Conservation (phyloP, 163 green algal species). For the Trebouxia gelatinosa region DNA sequence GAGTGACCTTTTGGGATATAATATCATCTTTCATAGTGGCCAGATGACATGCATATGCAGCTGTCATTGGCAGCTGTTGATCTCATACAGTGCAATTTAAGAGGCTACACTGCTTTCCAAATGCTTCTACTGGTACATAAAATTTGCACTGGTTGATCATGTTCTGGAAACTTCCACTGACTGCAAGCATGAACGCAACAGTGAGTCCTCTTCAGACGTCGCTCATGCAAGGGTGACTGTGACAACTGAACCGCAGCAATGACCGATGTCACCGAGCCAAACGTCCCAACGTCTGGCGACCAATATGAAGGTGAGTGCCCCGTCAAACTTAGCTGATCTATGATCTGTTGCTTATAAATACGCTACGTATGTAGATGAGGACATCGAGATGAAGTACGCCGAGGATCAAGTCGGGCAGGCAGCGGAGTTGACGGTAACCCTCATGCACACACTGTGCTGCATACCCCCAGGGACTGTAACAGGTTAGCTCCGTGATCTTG, state of each 20-base stretch:
- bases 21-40: not conserved
- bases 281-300: not conserved
- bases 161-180: too few relatives aligned
- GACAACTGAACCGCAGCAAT: not conserved
- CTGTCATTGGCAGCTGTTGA: too few relatives aligned
- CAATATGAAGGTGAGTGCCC: not conserved
- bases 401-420: not conserved
- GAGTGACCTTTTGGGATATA: not conserved
- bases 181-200: too few relatives aligned
- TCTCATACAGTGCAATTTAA: too few relatives aligned
- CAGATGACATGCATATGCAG: too few relatives aligned
- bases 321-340: not conserved
- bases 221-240: not conserved
- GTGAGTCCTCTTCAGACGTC: too few relatives aligned
- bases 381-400: not conserved
- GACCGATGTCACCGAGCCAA: not conserved
- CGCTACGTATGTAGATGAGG: not conserved
- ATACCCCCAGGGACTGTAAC: not conserved
- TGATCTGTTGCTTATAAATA: not conserved
- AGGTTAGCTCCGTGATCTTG: not conserved
- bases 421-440: not conserved
- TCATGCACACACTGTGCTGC: not conserved
- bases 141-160: too few relatives aligned
- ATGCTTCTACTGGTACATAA: too few relatives aligned
- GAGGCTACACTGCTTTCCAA: too few relatives aligned